These are phyloP conservation scores for Cenchrus purpureus DNA, from an alignment of 176 grass and related monocot species.

Conservation along the genomic window DNA sequence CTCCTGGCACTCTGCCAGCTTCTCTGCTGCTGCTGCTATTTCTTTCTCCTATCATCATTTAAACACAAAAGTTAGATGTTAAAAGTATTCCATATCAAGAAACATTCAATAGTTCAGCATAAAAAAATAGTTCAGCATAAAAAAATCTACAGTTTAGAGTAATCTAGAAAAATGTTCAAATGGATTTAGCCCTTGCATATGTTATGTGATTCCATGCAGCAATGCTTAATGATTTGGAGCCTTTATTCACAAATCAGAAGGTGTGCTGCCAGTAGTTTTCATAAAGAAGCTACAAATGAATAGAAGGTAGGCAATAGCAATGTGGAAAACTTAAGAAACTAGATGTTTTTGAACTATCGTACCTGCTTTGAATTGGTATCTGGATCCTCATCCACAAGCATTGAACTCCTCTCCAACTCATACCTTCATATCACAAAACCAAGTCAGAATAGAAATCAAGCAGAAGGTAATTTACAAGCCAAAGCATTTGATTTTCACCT, in stretches of 20 bases:
- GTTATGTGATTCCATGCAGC: background rate
- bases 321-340: conserved; percentile 1
- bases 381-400: conserved; percentile 55
- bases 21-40: conserved; percentile 89
- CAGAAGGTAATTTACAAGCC: background rate
- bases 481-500: conserved; percentile 60
- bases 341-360: background rate
- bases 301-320: conserved; percentile 4
- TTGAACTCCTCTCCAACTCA: conserved; percentile 63
- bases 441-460: conserved; percentile 46
- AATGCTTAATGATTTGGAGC: conserved; percentile 14
- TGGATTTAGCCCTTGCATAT: background rate
- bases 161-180: conserved; percentile 23
- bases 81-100: conserved; percentile 22
- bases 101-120: background rate
- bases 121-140: background rate
- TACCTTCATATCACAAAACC: conserved; percentile 52
- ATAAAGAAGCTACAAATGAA: conserved; percentile 11
- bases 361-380: conserved; percentile 81
- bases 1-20: conserved; percentile 96
- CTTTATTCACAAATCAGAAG: conserved; percentile 11
- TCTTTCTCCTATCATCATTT: conserved; percentile 72
- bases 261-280: conserved; percentile 20
- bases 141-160: background rate
- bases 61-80: background rate